phyloP scores from a whole-genome alignment of 176 grass and related monocot genomes.

The Poa annua region DNA sequence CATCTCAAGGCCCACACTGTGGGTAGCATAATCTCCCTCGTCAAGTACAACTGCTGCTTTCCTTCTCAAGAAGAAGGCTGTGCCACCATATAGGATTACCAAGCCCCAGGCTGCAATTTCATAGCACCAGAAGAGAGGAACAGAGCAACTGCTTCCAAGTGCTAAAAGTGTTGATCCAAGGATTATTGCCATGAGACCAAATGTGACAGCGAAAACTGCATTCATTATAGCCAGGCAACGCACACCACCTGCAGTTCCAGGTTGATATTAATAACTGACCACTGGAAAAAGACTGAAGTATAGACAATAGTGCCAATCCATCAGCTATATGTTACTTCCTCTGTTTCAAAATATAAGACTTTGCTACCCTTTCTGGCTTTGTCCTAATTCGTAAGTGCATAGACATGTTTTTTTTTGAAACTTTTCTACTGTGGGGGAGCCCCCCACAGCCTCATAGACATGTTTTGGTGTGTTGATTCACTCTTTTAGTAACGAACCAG shows the following conservation, averaged over 20 bases:
- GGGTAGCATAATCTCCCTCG: constrained; percentile 61
- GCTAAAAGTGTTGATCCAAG: constrained; percentile 85
- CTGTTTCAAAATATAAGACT: too few species aligned
- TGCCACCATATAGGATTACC: constrained; percentile 79
- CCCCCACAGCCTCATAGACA: too few species aligned
- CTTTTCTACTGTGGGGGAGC: too few species aligned
- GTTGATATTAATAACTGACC: constrained; percentile 23
- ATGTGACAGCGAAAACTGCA: constrained; percentile 67
- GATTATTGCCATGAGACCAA: constrained; percentile 86
- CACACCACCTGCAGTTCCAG: constrained; percentile 75
- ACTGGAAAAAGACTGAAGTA: constrained; percentile 16
- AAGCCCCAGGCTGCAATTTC: constrained; percentile 90
- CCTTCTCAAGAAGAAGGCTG: constrained; percentile 78
- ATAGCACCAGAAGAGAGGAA: constrained; percentile 97
- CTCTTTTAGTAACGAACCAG: too few species aligned
- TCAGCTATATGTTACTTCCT: background rate
- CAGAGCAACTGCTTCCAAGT: constrained; percentile 75
- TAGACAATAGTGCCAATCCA: constrained; percentile 17
- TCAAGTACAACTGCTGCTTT: constrained; percentile 78
- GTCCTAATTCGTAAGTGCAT: too few species aligned
- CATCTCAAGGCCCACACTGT: constrained; percentile 87
- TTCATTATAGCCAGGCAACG: constrained; percentile 86
- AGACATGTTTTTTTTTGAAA: too few species aligned
- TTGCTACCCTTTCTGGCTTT: too few species aligned
- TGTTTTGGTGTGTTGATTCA: too few species aligned